Conservation (phyloP, 192 early-diverging fungal species). For the Rhizoclosmatium sp. region DNA sequence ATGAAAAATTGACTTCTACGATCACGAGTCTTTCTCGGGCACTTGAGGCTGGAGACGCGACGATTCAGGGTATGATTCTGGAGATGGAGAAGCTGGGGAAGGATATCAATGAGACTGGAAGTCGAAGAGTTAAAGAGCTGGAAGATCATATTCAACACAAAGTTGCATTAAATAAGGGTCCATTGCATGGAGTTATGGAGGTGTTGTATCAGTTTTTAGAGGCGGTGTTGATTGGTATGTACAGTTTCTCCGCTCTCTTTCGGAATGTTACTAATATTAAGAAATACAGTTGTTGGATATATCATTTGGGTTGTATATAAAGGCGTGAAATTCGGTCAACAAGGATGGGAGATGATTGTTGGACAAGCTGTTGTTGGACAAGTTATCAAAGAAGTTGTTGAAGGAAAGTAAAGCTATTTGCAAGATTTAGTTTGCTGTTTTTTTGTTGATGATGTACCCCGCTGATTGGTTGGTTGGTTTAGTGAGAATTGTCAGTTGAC, state of each 20-base stretch:
- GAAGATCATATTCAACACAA: constrained; percentile 23
- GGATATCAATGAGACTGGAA: constrained; percentile 15
- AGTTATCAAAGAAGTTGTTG: background rate
- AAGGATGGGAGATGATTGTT: background rate
- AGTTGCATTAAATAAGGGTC: background rate
- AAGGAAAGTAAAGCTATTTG: background rate
- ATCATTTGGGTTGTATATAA: constrained; percentile 28
- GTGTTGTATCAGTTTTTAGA: constrained; percentile 28
- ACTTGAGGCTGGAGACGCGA: constrained; percentile 9
- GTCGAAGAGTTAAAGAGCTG: constrained; percentile 19
- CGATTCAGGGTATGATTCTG: constrained; percentile 11
- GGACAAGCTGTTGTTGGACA: background rate
- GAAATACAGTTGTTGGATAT: constrained; percentile 12
- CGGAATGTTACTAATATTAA: too few species aligned
- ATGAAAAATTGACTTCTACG: background rate
- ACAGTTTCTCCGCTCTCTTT: background rate
- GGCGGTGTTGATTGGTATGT: constrained; percentile 21
- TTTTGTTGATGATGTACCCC: background rate
- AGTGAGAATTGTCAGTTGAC: too few species aligned
- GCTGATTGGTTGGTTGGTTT: background rate
- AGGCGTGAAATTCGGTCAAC: background rate
- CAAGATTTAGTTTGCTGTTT: background rate
- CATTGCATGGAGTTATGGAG: constrained; percentile 27
- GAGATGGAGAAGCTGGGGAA: constrained; percentile 13
- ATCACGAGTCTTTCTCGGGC: background rate